phyloP scores from a whole-genome alignment of 1,284 basidiomycete genomes.

The Exobasidium cylindrosporum region DNA sequence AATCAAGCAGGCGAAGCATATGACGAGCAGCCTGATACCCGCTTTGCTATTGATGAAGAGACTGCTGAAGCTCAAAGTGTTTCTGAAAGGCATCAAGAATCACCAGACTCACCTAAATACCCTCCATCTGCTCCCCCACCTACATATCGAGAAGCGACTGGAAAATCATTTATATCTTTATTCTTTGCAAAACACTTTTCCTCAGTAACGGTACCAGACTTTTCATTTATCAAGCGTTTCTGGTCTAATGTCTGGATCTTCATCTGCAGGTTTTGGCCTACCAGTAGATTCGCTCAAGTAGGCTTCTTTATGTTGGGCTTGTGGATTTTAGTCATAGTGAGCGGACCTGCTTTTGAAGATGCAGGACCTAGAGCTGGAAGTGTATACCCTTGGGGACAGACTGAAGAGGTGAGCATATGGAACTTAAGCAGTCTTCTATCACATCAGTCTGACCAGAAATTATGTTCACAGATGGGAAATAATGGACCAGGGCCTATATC shows the following conservation, averaged over 20 bases:
- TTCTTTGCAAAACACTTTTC: slow-evolving; percentile 28
- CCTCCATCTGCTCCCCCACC: slow-evolving; percentile 36
- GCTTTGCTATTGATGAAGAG: slow-evolving; percentile 42
- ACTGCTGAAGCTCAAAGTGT: slow-evolving; percentile 17
- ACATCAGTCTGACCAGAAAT: slow-evolving; percentile 1
- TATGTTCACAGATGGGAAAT: not conserved
- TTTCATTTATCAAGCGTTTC: slow-evolving; percentile 10
- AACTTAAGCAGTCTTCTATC: no score
- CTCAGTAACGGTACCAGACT: slow-evolving; percentile 21
- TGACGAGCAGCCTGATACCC: slow-evolving; percentile 21
- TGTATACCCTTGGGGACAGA: not conserved
- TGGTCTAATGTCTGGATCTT: slow-evolving; percentile 4
- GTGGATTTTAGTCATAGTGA: slow-evolving; percentile 42
- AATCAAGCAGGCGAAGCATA: not conserved
- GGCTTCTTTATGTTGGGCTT: slow-evolving; percentile 39
- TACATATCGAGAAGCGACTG: slow-evolving; percentile 34
- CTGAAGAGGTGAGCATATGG: slow-evolving; percentile 16
- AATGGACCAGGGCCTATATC: slow-evolving; percentile 29
- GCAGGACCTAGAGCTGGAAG: slow-evolving; percentile 5
- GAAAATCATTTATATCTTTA: slow-evolving; percentile 13
- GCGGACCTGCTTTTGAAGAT: slow-evolving; percentile 20
- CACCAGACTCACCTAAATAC: slow-evolving; percentile 29
- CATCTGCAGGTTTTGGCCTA: slow-evolving; percentile 34
- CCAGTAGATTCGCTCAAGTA: slow-evolving; percentile 37
- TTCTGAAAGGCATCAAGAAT: not conserved